Percentiles rank a stretch among this genome's conserved stretches.
These are phyloP conservation scores for Pseudocohnilembus persalinus DNA, from an alignment of 169 alveolate species.

Conservation along the genomic window DNA sequence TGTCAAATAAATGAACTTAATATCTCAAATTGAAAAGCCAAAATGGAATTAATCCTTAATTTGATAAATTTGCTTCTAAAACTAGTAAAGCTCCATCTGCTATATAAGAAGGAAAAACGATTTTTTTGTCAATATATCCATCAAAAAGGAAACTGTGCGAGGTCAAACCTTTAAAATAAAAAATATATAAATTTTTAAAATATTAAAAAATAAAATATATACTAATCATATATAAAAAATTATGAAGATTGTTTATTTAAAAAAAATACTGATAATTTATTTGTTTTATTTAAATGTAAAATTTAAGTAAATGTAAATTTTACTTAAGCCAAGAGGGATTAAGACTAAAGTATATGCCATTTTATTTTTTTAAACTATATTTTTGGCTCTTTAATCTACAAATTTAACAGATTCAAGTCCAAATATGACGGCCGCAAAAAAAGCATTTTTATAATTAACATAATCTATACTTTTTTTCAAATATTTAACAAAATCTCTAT, in stretches of 20 bases:
- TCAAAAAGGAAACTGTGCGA: neutral
- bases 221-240: constrained; percentile 7
- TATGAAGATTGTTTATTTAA: constrained; percentile 4
- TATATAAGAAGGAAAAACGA: constrained; percentile 4
- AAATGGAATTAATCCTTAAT: constrained; percentile 19
- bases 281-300: neutral
- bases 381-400: neutral
- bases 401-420: neutral
- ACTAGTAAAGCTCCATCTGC: constrained; percentile 12
- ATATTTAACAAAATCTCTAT: neutral
- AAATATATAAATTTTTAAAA: neutral
- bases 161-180: neutral
- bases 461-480: neutral
- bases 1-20: constrained; percentile 10
- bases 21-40: constrained; percentile 29
- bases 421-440: neutral
- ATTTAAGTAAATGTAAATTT: no score
- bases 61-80: constrained; percentile 8
- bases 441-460: neutral
- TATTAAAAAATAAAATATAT: neutral
- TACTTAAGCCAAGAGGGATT: neutral
- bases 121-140: constrained; percentile 9
- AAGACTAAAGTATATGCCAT: neutral
- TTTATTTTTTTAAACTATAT: no score
- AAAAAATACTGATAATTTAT: constrained; percentile 3